Conservation (phyloP, 129 eudicot genomes). For the Artemisia tridentata region DNA sequence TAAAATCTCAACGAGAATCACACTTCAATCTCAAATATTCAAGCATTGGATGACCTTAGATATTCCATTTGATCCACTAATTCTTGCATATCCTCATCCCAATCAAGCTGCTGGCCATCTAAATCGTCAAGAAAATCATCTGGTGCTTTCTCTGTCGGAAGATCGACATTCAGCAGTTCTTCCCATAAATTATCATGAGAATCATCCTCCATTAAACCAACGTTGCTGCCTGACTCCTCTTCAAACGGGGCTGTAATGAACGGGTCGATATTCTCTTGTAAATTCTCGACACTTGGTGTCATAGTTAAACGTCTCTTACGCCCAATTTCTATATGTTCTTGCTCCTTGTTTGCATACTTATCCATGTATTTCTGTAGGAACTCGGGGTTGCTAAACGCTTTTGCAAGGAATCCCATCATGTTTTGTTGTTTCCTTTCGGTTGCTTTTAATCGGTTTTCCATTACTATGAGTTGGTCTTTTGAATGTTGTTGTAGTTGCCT, state of each 20-base stretch:
- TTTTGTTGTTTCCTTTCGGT: conserved; percentile 73
- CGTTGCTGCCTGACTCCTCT: conserved; percentile 42
- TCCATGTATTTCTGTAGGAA: conserved; percentile 60
- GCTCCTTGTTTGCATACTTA: conserved; percentile 34
- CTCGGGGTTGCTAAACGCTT: conserved; percentile 54
- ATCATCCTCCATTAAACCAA: conserved; percentile 31
- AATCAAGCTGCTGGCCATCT: conserved; percentile 47
- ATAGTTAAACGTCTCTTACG: conserved; percentile 69
- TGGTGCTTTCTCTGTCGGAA: conserved; percentile 24
- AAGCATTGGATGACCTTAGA: conserved; percentile 40
- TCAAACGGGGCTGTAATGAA: conserved; percentile 47
- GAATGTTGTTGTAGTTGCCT: conserved; percentile 68
- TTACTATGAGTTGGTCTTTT: conserved; percentile 39
- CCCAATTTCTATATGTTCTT: conserved; percentile 46
- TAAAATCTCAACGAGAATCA: conserved; percentile 16
- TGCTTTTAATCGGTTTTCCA: conserved; percentile 48
- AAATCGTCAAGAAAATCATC: conserved; percentile 54
- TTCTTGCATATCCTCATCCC: conserved; percentile 74
- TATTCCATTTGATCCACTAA: conserved; percentile 73
- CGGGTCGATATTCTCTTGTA: conserved; percentile 45
- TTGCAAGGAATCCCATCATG: conserved; percentile 72
- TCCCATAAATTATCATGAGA: conserved; percentile 52
- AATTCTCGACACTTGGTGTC: conserved; percentile 51
- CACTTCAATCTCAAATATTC: conserved; percentile 14
- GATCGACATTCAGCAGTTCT: conserved; percentile 47